A percentile compares a stretch with the other conserved stretches of the same genome.
Conservation (phyloP, 164 flowering plant species). For the Annona cherimola region DNA sequence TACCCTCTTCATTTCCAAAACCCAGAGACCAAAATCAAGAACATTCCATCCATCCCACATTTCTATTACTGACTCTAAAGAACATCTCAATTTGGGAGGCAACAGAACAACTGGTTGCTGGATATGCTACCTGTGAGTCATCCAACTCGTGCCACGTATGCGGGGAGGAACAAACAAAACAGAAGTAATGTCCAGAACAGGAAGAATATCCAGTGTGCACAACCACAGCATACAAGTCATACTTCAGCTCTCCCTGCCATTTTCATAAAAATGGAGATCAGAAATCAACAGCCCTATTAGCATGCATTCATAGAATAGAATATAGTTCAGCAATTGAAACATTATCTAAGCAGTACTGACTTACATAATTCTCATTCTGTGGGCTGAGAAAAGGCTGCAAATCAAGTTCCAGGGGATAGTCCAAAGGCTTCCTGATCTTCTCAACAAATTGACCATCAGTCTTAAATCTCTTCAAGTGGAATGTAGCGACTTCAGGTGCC, state of each 20-base stretch:
- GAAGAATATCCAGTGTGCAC: conserved; percentile 60
- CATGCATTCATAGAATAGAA: background rate
- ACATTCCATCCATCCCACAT: background rate
- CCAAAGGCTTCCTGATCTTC: conserved; percentile 66
- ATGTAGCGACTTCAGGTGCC: conserved; percentile 57
- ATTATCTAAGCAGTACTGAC: conserved; percentile 11
- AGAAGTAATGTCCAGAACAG: conserved; percentile 74
- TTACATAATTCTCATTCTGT: conserved; percentile 34
- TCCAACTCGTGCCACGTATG: conserved; percentile 67
- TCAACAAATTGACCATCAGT: conserved; percentile 54
- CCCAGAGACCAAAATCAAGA: background rate
- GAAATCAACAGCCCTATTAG: background rate
- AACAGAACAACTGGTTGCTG: background rate
- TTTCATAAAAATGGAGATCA: background rate
- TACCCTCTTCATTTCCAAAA: background rate
- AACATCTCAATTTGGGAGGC: background rate
- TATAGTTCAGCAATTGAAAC: background rate
- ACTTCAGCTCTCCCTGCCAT: conserved; percentile 44
- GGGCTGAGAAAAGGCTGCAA: conserved; percentile 48
- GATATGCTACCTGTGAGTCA: conserved; percentile 59
- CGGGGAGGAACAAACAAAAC: conserved; percentile 63
- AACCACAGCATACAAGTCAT: conserved; percentile 79
- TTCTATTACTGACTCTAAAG: background rate
- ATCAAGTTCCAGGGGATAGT: conserved; percentile 71
- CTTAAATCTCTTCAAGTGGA: conserved; percentile 92